phyloP scores from a whole-genome alignment of 225 moss, liverwort and hornwort species.

The Lunularia cruciata region DNA sequence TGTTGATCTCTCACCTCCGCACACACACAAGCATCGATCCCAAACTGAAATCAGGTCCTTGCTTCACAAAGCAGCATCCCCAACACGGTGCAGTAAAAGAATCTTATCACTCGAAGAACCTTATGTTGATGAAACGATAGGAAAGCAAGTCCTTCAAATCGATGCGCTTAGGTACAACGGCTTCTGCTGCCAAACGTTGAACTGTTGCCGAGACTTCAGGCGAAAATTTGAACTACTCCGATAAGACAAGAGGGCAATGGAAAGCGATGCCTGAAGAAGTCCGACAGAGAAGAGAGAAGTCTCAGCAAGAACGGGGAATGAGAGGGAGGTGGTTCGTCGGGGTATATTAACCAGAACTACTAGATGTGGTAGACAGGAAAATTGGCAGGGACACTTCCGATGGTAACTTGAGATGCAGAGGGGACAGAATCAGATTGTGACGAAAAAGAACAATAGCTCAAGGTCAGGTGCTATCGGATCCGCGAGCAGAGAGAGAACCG shows the following conservation, averaged over 20 bases:
- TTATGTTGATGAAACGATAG: background rate
- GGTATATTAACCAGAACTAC: background rate
- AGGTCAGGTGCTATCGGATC: conserved; percentile 43
- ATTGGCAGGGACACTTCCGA: background rate
- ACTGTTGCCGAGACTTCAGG: conserved; percentile 7
- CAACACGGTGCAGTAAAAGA: background rate
- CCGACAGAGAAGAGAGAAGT: conserved; percentile 10
- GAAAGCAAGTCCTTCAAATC: background rate
- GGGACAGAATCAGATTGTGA: conserved; percentile 3
- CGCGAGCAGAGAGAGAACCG: conserved; percentile 35
- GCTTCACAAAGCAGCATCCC: conserved; percentile 4
- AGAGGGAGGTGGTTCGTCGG: background rate
- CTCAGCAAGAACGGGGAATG: background rate
- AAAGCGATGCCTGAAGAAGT: conserved; percentile 18
- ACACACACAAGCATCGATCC: background rate
- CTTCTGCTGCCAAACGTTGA: background rate
- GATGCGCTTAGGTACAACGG: conserved; percentile 9
- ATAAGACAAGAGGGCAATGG: conserved; percentile 10
- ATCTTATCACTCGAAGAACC: conserved; percentile 2
- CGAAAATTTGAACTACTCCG: conserved; percentile 4
- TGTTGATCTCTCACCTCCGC: background rate
- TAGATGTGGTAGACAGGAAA: background rate
- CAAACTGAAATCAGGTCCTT: background rate
- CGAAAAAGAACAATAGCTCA: background rate
- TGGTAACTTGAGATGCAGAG: background rate